These are phyloP conservation scores for Peronosclerospora sorghi DNA, from an alignment of 352 stramenopile genomes.

Conservation along the genomic window DNA sequence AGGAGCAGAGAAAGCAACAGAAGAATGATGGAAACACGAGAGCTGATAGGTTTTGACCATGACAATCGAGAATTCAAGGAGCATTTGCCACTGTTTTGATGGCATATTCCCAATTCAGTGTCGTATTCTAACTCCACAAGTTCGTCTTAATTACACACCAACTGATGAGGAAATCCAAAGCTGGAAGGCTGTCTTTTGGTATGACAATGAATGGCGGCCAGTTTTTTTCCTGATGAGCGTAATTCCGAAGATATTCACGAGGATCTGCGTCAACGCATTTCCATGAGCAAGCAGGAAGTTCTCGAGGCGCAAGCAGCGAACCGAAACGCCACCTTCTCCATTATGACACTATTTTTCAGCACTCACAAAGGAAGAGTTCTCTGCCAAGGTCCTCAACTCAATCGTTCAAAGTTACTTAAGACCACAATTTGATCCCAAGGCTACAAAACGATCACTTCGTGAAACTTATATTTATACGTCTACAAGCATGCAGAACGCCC, in stretches of 20 bases:
- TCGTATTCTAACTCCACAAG: too few species aligned
- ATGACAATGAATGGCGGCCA: too few species aligned
- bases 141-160: conserved; percentile 29
- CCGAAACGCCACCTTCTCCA: conserved; percentile 37
- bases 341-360: conserved; percentile 39
- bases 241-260: conserved; percentile 28
- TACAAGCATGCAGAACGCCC: too few species aligned
- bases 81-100: too few species aligned
- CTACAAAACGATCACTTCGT: neutral
- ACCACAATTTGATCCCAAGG: neutral
- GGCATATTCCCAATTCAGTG: too few species aligned
- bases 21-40: too few species aligned
- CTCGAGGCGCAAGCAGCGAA: conserved; percentile 22
- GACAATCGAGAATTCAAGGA: too few species aligned
- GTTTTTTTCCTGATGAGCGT: conserved; percentile 21
- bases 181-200: conserved; percentile 25
- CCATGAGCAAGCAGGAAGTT: conserved; percentile 32
- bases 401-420: conserved; percentile 16
- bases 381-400: conserved; percentile 27
- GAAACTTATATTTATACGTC: too few species aligned
- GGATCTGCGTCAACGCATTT: conserved; percentile 38
- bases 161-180: conserved; percentile 25
- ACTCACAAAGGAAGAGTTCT: conserved; percentile 36
- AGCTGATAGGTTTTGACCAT: too few species aligned
- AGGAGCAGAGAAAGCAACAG: too few species aligned